Base-by-base conservation (phyloP, 1,284 basidiomycete genomes). In the Malassezia yamatoensis region DNA sequence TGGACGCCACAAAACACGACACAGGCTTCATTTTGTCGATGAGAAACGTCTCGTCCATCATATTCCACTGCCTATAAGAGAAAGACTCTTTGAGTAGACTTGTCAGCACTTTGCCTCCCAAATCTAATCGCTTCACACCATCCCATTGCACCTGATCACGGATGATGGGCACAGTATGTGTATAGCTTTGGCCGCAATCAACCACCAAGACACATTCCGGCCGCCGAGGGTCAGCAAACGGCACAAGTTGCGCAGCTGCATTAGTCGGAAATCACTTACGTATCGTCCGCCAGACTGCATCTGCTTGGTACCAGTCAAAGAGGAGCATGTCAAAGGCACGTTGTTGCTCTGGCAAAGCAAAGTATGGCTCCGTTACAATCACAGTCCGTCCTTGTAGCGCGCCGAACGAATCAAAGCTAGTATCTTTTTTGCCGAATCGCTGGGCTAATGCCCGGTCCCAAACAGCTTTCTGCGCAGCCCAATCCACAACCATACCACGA, bases 221-320 rank as follows among this genome's bases (percentile, higher is more conserved):
- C 7, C 65, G 59, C 0, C 49, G 53, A 1, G n/a, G 38, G 42
- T 35, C 37, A 15, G 34, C 33, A 4, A 35, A 49, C 13, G 45
- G 50, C 5, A n/a, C 46, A 13, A 43, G 60, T 40, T 51, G 38
- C 0, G 40, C 48, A 36, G 46, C 51, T 32, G 12, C 32, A 37
- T 58, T 24, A 60, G 34, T 3, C 41, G 52, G 1, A 29, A 29
- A 49, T 54, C 24, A 39, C n/a, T 58, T 56, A 53, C 59, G 59
- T 4, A 58, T 44, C 8, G 57, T 58, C 35, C 90, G 81, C 75
- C 83, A 81, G 73, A 88, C 88, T 44, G 86, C 84, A 42, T 80
- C 78, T 70, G 93, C 94, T 67, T 91, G 90, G 78, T 91, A 96
- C 75, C 94, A 90, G 70, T 96, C 91, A 67, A 94, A 94, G 0